Evolutionary conservation across 2,329 filamentous ascomycete species (phyloP), one percentile per base, ranked within the genome.

Genomic region (Lasiodiplodia theobromae): DNA sequence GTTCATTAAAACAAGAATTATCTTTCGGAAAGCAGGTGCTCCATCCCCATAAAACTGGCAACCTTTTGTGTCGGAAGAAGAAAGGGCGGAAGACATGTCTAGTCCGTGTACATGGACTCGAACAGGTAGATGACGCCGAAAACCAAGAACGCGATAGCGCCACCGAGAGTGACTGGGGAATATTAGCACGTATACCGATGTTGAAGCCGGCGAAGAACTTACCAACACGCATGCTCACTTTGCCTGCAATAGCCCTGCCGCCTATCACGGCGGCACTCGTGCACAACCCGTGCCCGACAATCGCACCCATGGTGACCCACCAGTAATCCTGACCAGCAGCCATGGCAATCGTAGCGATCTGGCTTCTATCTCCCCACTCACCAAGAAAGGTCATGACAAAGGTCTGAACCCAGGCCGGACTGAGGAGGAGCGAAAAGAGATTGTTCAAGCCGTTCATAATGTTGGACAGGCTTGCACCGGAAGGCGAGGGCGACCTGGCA

Each of bases 261-360:
- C 96, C 96, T 70, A 99, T 86, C 49, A 99, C 96, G 52, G 96
- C 96, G 25, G 93, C 90, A 57, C 92, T 91, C 7, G 96, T 98
- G 83, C 96, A 99, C 72, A 95, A 88, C 56, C 88, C 91, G 80
- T 99, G 96, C 11, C 96, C 96, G 57, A 88, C 85, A 44, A 96
- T 88, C 1, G 96, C 95, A 69, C 96, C 96, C 57, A 94, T 85
- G 4, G 94, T 97, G 44, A 99, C 96, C 92, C 94, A 97, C 95
- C 95, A 98, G 80, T 98, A 99, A 78, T 99, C 96, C 80, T 97
- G 93, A 23, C 96, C 96, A 40, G 96, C 95, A 62, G 96, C 96
- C 96, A 99, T 99, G 66, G 96, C 96, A 77, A 99, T 97, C 0
- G 96, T 99, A 25, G 96, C 96, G 75, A 99, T 98, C 82, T 99